These are phyloP conservation scores for Ramichloridium luteum DNA, from an alignment of 2,329 filamentous ascomycete genomes.

Conservation along the genomic window DNA sequence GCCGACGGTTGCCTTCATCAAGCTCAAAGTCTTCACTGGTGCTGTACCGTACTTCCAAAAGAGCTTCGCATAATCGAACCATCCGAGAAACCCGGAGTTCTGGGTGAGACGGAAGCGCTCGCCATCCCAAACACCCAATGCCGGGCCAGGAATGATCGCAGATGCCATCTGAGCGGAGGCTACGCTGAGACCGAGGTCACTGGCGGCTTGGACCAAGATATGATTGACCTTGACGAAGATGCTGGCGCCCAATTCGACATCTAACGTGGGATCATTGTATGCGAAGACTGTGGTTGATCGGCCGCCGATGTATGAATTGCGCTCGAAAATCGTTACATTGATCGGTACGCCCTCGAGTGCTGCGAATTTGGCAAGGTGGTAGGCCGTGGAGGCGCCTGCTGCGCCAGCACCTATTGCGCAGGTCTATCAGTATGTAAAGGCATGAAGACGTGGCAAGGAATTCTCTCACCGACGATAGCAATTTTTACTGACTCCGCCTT, in stretches of 20 bases:
- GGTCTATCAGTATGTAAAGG: no score
- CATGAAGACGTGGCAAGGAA: no score
- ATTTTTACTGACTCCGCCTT: no score
- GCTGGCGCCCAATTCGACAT: constrained; percentile 77
- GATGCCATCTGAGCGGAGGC: constrained; percentile 6
- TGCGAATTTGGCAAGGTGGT: constrained; percentile 64
- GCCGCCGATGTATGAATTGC: constrained; percentile 64
- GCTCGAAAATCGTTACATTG: constrained; percentile 83
- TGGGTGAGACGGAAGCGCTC: constrained; percentile 57
- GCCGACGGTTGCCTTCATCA: constrained; percentile 59
- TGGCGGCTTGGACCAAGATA: constrained; percentile 64
- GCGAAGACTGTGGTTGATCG: constrained; percentile 74
- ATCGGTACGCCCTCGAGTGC: constrained; percentile 45
- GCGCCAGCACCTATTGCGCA: constrained; percentile 87
- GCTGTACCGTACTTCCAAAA: constrained; percentile 76
- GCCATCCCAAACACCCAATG: constrained; percentile 79
- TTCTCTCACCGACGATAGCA: no score
- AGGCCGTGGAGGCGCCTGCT: constrained; percentile 75
- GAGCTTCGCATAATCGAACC: constrained; percentile 71
- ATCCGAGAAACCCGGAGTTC: constrained; percentile 46
- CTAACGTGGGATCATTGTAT: constrained; percentile 52
- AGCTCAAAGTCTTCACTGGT: constrained; percentile 57
- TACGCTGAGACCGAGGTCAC: constrained; percentile 56
- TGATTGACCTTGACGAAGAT: constrained; percentile 82
- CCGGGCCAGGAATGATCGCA: constrained; percentile 33